These are phyloP conservation scores for Wilcoxina mikolae DNA, from an alignment of 495 filamentous ascomycete genomes.

Conservation along the genomic window DNA sequence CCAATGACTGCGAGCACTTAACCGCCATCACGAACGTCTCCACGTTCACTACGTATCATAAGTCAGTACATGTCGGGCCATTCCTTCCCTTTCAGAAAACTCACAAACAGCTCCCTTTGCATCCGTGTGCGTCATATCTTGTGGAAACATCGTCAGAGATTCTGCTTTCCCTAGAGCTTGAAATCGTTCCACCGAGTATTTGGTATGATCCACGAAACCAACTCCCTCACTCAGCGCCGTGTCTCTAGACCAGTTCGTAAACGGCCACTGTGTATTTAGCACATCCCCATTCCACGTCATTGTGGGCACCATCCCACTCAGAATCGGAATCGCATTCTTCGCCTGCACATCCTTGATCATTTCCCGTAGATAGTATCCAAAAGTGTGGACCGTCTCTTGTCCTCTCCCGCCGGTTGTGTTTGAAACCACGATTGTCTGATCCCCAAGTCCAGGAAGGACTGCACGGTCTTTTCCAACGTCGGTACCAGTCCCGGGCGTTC, in stretches of 20 bases:
- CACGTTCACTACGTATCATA: constrained; percentile 12
- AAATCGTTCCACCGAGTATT: constrained; percentile 13
- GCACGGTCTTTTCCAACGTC: constrained; percentile 17
- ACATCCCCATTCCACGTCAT: constrained; percentile 12
- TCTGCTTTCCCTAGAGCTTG: constrained; percentile 11
- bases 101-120: constrained; percentile 12
- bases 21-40: constrained; percentile 18
- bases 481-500: constrained; percentile 12
- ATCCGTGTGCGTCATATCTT: constrained; percentile 21
- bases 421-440: constrained; percentile 13
- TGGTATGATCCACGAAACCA: constrained; percentile 18
- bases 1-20: constrained; percentile 6
- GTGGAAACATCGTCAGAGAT: constrained; percentile 11
- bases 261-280: constrained; percentile 14
- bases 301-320: constrained; percentile 20
- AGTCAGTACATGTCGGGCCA: background rate
- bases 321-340: background rate
- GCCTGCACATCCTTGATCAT: constrained; percentile 17
- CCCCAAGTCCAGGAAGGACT: constrained; percentile 9
- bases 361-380: constrained; percentile 16
- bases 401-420: constrained; percentile 6
- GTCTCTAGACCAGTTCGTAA: constrained; percentile 19
- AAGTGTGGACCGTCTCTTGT: constrained; percentile 14
- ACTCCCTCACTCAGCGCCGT: constrained; percentile 9
- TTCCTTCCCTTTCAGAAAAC: background rate